Conservation (phyloP, 805 yeast species). For the Saturnispora dispora region DNA sequence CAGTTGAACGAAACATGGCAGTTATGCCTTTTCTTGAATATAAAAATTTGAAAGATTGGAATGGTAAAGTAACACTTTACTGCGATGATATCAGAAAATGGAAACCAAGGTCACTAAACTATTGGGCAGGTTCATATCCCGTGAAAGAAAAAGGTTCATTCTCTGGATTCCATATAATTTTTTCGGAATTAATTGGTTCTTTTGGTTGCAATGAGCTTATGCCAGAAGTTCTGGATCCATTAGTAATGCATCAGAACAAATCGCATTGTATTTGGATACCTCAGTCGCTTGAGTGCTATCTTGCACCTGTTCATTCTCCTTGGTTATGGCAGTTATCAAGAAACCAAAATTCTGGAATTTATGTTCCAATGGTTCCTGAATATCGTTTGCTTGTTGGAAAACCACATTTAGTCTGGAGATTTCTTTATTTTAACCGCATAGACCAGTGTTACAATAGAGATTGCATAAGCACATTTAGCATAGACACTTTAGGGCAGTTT, state of each 20-base stretch:
- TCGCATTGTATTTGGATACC: conserved; percentile 59
- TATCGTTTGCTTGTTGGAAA: conserved; percentile 37
- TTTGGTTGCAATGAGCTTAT: conserved; percentile 88
- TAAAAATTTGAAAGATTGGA: conserved; percentile 48
- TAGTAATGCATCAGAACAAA: conserved; percentile 24
- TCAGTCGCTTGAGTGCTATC: conserved; percentile 43
- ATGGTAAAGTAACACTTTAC: conserved; percentile 39
- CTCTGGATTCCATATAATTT: conserved; percentile 41
- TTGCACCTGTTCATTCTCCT: conserved; percentile 64
- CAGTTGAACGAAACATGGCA: conserved; percentile 64
- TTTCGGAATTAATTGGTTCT: conserved; percentile 81
- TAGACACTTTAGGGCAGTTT: conserved; percentile 32
- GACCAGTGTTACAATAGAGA: background rate
- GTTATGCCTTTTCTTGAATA: conserved; percentile 44
- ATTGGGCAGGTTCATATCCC: background rate
- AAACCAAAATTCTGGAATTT: conserved; percentile 14
- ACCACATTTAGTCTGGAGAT: conserved; percentile 51
- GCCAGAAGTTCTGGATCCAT: conserved; percentile 63
- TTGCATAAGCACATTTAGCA: background rate
- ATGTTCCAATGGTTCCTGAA: conserved; percentile 25
- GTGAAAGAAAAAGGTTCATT: background rate
- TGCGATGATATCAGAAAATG: conserved; percentile 52
- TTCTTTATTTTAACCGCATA: conserved; percentile 31
- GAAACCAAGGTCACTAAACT: conserved; percentile 24
- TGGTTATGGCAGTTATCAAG: conserved; percentile 33